Conservation (phyloP, 2,329 filamentous ascomycete genomes). For the Penicillium sclerotigenum region DNA sequence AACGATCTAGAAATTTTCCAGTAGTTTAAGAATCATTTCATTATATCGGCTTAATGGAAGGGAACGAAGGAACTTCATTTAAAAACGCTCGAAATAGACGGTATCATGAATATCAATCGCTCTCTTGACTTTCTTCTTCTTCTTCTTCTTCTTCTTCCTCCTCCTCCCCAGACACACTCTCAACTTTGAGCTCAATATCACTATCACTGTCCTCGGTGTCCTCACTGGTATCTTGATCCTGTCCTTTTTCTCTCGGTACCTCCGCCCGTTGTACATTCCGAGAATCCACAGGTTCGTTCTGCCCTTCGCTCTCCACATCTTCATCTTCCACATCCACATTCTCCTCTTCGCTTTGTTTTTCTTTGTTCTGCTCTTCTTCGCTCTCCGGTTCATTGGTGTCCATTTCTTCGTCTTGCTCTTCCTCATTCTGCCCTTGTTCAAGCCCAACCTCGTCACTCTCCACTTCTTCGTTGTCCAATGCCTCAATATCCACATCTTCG, state of each 20-base stretch:
- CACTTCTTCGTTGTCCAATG: not conserved
- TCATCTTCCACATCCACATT: not conserved
- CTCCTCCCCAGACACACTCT: not conserved
- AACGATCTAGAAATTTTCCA: not conserved
- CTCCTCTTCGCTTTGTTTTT: not conserved
- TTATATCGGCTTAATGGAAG: not conserved
- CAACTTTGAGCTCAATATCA: not conserved
- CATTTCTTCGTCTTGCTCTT: not conserved
- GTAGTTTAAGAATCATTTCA: not conserved
- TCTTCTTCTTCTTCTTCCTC: not conserved
- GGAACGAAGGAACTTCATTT: not conserved
- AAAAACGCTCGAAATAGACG: not conserved
- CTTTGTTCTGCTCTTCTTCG: not conserved
- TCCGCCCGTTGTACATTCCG: not conserved
- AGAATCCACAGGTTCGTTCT: not conserved
- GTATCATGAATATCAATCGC: not conserved
- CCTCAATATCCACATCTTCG: not conserved
- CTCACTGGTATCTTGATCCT: not conserved
- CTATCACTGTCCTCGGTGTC: not conserved
- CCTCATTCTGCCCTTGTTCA: not conserved
- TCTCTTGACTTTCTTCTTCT: not conserved
- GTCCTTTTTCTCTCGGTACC: not conserved
- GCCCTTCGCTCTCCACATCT: not conserved
- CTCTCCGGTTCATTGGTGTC: not conserved
- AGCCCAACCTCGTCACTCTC: not conserved